Base-by-base conservation (phyloP, 495 filamentous ascomycete genomes). In the Cercophora sp. region DNA sequence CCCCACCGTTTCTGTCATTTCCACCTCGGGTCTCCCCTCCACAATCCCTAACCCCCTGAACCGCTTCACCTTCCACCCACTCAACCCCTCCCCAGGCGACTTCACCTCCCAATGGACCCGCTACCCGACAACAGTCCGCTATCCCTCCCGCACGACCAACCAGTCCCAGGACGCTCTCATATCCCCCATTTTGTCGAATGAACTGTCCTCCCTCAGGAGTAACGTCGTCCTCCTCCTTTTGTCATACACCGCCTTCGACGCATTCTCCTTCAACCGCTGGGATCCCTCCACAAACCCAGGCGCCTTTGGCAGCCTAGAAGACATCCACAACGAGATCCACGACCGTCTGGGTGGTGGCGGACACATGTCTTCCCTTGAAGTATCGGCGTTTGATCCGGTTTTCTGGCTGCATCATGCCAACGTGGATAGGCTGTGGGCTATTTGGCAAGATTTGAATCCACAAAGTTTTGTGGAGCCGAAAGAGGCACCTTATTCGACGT, bases 361-460 rank as follows among this genome's bases (percentile, higher is more conserved):
- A 1, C 84, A 88, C 58, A 85, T 89, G 83, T 69, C 70, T 1
- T 69, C 74, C 35, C 65, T 85, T 19, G 76, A 79, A 2, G 85
- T 81, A 51, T 81, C 87, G 10, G 76, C 79, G 9, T 89, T 86
- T 59, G 87, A 90, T 60, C 86, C 87, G 0, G 64, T 86, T 22
- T 91, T 90, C 65, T 86, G 78, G 72, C 65, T 89, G 11, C 86
- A 89, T 48, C 5, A 11, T 18, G 64, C 59, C 40, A 66, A 68
- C 50, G 73, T 88, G 20, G 87, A 91, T 63, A 75, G 87, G 5
- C 62, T 81, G 48, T 84, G 82, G 60, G 78, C 86, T 3, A 79
- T 89, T 54, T 91, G 85, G 85, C 85, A 91, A 66, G 75, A 74
- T 3, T 63, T 87, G 26, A 76, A 89, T 61, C 84, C 83, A 3